phyloP scores from a whole-genome alignment of 2,329 filamentous ascomycete species.

The Penicillium sp. region DNA sequence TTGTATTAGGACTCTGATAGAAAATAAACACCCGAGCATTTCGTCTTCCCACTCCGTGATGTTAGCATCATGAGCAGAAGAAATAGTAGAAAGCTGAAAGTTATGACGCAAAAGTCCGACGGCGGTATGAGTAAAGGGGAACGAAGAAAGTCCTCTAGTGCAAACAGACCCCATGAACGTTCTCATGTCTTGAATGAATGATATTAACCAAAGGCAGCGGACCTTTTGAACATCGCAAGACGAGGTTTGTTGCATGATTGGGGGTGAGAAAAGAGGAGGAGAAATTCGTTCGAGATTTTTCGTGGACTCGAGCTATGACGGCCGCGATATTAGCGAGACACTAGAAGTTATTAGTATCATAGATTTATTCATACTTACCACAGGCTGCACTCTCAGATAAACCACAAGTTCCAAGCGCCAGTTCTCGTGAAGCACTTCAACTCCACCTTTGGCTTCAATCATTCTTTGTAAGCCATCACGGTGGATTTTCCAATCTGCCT shows the following conservation, averaged over 20 bases:
- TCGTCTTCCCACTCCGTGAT: not conserved
- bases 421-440: slow-evolving; percentile 29
- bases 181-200: slow-evolving; percentile 33
- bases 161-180: slow-evolving; percentile 28
- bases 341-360: slow-evolving; percentile 13
- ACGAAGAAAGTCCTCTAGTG: slow-evolving; percentile 13
- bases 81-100: not conserved
- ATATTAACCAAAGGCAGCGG: slow-evolving; percentile 32
- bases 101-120: not conserved
- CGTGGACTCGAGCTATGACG: slow-evolving; percentile 31
- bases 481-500: slow-evolving; percentile 35
- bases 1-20: not conserved
- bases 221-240: slow-evolving; percentile 27
- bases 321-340: slow-evolving; percentile 30
- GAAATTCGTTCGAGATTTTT: slow-evolving; percentile 24
- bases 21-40: not conserved
- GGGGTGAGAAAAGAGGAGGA: slow-evolving; percentile 4
- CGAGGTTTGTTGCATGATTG: not conserved
- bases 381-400: slow-evolving; percentile 27
- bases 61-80: not conserved
- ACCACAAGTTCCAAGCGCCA: slow-evolving; percentile 33
- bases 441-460: slow-evolving; percentile 37
- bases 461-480: slow-evolving; percentile 34
- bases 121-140: slow-evolving; percentile 8
- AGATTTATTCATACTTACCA: not conserved